Evolutionary conservation across 805 yeast species (phyloP).

Genomic region (Lipomyces mesembrius): DNA sequence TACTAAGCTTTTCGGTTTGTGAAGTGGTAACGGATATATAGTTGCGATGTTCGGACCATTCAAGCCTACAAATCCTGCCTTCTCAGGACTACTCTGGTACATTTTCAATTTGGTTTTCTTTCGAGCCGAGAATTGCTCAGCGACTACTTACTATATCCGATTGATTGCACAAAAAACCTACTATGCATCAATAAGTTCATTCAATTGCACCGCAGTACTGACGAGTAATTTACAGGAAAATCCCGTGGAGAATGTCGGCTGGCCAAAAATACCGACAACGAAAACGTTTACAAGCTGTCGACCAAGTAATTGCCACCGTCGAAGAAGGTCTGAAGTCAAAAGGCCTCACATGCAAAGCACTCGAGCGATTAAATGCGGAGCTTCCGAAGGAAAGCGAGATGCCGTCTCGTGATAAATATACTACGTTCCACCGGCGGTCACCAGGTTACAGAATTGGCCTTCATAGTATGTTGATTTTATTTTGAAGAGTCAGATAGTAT

Average conservation of each 20-base stretch:
- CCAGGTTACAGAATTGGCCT: conserved; percentile 85
- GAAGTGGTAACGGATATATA: neutral
- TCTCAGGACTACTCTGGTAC: conserved; percentile 79
- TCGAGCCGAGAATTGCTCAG: neutral
- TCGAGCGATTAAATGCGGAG: conserved; percentile 43
- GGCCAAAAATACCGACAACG: conserved; percentile 85
- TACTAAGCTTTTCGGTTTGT: neutral
- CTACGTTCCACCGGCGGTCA: conserved; percentile 75
- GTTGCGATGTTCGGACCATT: conserved; percentile 72
- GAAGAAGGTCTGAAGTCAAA: conserved; percentile 53
- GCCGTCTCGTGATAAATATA: conserved; percentile 82
- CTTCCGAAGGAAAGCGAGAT: conserved; percentile 82
- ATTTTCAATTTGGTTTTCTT: conserved; percentile 34
- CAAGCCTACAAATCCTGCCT: conserved; percentile 57
- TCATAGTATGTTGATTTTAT: conserved; percentile 49
- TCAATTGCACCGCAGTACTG: neutral
- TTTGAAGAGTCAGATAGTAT: neutral
- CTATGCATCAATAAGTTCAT: too few relatives aligned
- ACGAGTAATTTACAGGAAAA: conserved; percentile 55
- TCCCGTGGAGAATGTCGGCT: conserved; percentile 76
- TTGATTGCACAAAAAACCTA: too few relatives aligned
- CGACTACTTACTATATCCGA: too few relatives aligned
- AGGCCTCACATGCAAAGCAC: conserved; percentile 39
- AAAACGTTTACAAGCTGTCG: conserved; percentile 80
- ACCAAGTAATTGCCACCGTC: conserved; percentile 70